These are phyloP conservation scores for Dipteronia sinensis DNA, from an alignment of 345 rosid genomes.

Conservation along the genomic window DNA sequence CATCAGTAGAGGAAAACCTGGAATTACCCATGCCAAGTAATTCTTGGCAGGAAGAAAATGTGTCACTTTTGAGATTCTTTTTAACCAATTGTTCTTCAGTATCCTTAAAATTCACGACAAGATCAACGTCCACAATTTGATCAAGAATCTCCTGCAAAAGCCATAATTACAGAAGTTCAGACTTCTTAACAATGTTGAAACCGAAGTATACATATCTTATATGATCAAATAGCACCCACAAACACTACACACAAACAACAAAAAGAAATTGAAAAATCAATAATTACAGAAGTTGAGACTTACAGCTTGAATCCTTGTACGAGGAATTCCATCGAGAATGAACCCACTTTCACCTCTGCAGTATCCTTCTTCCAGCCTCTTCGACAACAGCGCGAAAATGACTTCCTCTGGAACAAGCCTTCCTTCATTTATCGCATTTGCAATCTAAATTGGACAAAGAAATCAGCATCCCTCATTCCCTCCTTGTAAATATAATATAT, in stretches of 20 bases:
- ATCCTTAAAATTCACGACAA: constrained; percentile 80
- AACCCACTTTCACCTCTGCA: constrained; percentile 81
- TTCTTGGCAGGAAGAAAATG: constrained; percentile 33
- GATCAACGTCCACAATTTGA: constrained; percentile 74
- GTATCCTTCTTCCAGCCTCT: constrained; percentile 88
- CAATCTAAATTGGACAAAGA: constrained; percentile 33
- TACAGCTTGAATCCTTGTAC: constrained; percentile 77
- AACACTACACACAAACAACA: neutral
- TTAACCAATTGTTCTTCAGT: constrained; percentile 42
- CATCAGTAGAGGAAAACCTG: constrained; percentile 38
- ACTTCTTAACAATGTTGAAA: neutral
- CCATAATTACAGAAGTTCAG: too few species aligned
- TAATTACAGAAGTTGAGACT: constrained; percentile 24
- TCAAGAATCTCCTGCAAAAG: constrained; percentile 83
- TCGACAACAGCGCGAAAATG: constrained; percentile 73
- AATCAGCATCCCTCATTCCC: neutral
- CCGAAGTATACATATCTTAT: neutral
- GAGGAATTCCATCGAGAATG: constrained; percentile 94
- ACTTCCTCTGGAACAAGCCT: constrained; percentile 75
- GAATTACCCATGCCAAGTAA: constrained; percentile 29
- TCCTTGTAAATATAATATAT: neutral
- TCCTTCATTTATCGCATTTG: constrained; percentile 66
- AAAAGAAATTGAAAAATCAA: neutral
- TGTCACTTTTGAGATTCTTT: constrained; percentile 31
- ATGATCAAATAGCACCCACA: neutral